Evolutionary conservation across 2,329 filamentous ascomycete species (phyloP).

Genomic region (Botrytis porri): DNA sequence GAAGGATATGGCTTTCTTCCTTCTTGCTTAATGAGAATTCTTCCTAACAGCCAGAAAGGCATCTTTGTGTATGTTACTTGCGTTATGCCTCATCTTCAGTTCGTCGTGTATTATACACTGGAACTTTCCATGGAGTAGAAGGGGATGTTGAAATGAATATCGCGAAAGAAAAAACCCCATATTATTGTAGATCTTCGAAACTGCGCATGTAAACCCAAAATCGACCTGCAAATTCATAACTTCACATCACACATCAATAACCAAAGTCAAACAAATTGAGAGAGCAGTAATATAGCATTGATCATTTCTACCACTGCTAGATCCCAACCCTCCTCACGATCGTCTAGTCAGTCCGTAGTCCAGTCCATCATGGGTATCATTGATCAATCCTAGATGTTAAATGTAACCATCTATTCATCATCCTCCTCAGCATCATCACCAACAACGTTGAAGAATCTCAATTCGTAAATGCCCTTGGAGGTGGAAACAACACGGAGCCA

Average conservation of each 20-base stretch:
- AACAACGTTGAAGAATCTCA: conserved; percentile 99
- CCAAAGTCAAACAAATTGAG: background rate
- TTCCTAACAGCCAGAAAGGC: background rate
- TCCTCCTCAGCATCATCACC: conserved; percentile 98
- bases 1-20: background rate
- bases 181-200: too few relatives aligned
- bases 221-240: background rate
- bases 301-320: background rate
- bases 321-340: conserved; percentile 16
- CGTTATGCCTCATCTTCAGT: background rate
- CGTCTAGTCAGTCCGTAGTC: conserved; percentile 5
- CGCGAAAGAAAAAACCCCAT: background rate
- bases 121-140: background rate
- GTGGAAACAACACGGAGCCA: conserved; percentile 99
- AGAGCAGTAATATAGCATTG: conserved; percentile 14
- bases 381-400: conserved; percentile 11
- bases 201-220: background rate
- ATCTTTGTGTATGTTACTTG: background rate
- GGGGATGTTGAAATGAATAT: background rate
- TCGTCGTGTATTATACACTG: background rate
- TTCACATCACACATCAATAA: background rate
- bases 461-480: conserved; percentile 97
- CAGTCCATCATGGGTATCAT: conserved; percentile 14
- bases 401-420: conserved; percentile 73
- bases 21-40: background rate